Evolutionary conservation across 2,329 filamentous ascomycete genomes (phyloP).

Genomic region (Phyllosticta citrichinensis): DNA sequence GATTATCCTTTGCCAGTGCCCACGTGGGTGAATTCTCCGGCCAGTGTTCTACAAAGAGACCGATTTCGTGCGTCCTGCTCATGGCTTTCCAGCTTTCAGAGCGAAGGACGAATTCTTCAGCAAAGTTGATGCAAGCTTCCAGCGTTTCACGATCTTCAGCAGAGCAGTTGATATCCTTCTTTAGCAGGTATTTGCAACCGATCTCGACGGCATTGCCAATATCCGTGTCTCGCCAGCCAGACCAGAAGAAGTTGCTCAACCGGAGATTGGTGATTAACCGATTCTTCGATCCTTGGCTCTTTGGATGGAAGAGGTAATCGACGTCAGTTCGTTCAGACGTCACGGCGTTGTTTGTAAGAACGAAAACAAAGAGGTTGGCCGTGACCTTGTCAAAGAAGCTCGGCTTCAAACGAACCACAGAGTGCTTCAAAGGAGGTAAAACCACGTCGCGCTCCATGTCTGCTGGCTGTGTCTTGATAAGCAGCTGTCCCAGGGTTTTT

Average conservation of each 20-base stretch:
- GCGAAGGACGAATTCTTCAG: constrained; percentile 43
- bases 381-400: constrained; percentile 77
- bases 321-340: constrained; percentile 74
- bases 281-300: constrained; percentile 56
- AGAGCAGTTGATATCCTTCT: constrained; percentile 50
- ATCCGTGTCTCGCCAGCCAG: constrained; percentile 58
- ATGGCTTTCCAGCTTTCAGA: constrained; percentile 58
- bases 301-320: constrained; percentile 82
- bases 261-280: constrained; percentile 68
- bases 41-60: constrained; percentile 60
- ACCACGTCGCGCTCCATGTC: constrained; percentile 55
- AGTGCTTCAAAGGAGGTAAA: constrained; percentile 64
- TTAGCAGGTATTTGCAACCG: constrained; percentile 56
- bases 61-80: constrained; percentile 65
- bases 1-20: constrained; percentile 45
- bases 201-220: constrained; percentile 55
- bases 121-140: constrained; percentile 53
- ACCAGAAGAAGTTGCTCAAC: constrained; percentile 79
- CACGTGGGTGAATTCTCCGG: constrained; percentile 54
- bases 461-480: constrained; percentile 67
- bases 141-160: constrained; percentile 52
- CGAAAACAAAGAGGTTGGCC: constrained; percentile 74
- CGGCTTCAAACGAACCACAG: constrained; percentile 63
- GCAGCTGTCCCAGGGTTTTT: constrained; percentile 63
- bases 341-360: constrained; percentile 76